These are phyloP conservation scores for Tubosaeta brunneosetosa DNA, from an alignment of 768 basidiomycete genomes.

Conservation along the genomic window DNA sequence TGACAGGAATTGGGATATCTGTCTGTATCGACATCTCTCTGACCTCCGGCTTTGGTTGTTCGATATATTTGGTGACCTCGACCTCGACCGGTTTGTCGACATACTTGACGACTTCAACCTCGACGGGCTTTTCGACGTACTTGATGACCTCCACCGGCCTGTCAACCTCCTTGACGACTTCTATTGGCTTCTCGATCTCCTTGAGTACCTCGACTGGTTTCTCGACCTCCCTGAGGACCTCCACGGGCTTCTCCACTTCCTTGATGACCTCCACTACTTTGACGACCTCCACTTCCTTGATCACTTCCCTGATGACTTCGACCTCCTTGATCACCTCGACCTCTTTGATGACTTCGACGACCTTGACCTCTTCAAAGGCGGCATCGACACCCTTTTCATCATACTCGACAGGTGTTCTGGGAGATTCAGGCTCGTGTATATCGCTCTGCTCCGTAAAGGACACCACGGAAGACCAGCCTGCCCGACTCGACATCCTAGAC, in stretches of 20 bases:
- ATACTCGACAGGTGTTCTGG: constrained; percentile 37
- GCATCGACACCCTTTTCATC: constrained; percentile 44
- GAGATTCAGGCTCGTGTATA: constrained; percentile 2
- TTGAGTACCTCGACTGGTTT: constrained; percentile 22
- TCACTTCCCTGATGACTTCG: constrained; percentile 24
- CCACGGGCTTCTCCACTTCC: constrained; percentile 10
- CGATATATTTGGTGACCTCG: constrained; percentile 20
- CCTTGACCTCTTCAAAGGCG: constrained; percentile 26
- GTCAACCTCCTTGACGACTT: constrained; percentile 23
- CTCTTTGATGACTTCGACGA: constrained; percentile 30
- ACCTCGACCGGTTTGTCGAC: constrained; percentile 33
- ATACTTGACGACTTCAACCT: constrained; percentile 27
- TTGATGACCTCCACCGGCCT: constrained; percentile 36
- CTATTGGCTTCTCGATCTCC: constrained; percentile 20
- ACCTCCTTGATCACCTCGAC: constrained; percentile 28
- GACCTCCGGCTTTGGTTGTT: constrained; percentile 55
- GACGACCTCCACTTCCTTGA: constrained; percentile 35
- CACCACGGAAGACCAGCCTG: constrained; percentile 20
- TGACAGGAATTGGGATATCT: constrained; percentile 42
- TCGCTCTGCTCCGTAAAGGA: constrained; percentile 18
- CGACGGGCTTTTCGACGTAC: constrained; percentile 21
- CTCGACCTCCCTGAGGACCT: constrained; percentile 21
- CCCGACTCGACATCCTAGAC: constrained; percentile 41
- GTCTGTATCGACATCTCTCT: constrained; percentile 80
- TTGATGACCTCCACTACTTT: constrained; percentile 29